Evolutionary conservation across 805 yeast species (phyloP), one percentile per base, ranked within the genome.

Genomic region (Deakozyma indianensis): DNA sequence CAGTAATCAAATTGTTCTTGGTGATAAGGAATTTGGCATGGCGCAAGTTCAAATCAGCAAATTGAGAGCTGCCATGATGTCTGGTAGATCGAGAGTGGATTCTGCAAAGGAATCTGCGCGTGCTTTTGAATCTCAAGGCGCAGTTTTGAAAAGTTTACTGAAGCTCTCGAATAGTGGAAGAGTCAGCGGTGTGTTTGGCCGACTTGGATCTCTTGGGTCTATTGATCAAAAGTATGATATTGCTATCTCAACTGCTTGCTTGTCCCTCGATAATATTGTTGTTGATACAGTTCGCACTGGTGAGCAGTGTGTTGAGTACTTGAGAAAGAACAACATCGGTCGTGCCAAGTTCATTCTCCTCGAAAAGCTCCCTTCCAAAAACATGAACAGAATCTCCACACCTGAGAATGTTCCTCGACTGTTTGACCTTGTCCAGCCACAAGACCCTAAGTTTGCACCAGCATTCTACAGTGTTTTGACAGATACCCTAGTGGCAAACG

Each of bases 211-310:
- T 53, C 66, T 92, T 41, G 99, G 96, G n/a, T 71, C 74, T 1
- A 92, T 92, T 51, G 95, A 86, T 58, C 84, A 82, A 51, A 73
- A 75, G 55, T 92, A 83, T 59, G 97, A 94, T 62, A 75, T 87
- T 44, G 98, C 98, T 0, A 77, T 92, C 5, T 87, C 97, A 0
- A 92, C 97, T 0, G 97, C 96, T 0, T 86, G 92, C 52, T 87
- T 94, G 1, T 79, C 88, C 5, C 68, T 92, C 47, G 94, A 90
- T 59, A 90, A 94, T 50, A 78, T 87, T 71, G 97, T 92, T 16
- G 97, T 92, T 2, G 96, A 87, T 42, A 72, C 75, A 3, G 77
- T 79, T 2, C 76, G 74, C 45, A 75, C 78, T 44, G 94, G 86
- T 3, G 82, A 78, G 52, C 75, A 71, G 47, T 83, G 94, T 59